A percentile compares a stretch with the other conserved stretches of the same genome.
Evolutionary conservation across 768 basidiomycete species (phyloP).

Genomic region (Auricularia heimuer): DNA sequence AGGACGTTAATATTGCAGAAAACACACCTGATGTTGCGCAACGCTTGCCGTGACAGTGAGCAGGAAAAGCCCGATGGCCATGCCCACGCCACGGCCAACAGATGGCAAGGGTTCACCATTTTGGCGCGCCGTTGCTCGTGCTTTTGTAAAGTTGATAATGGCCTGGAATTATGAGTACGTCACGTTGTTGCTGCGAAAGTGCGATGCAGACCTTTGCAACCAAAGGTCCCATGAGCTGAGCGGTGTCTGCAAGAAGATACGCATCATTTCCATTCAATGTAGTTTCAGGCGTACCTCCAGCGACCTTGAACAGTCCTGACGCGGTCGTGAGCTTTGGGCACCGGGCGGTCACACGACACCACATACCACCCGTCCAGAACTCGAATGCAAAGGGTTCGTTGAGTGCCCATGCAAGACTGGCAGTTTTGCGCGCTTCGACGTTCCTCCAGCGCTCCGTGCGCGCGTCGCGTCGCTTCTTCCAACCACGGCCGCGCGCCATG

Average conservation of each 20-base stretch:
- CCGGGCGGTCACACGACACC: background rate
- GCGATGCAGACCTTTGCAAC: slow-evolving; percentile 39
- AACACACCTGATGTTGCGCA: slow-evolving; percentile 49
- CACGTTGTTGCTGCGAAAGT: background rate
- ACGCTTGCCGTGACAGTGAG: slow-evolving; percentile 44
- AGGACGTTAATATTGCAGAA: background rate
- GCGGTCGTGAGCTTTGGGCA: background rate
- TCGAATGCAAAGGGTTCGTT: slow-evolving; percentile 48
- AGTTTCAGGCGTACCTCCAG: background rate
- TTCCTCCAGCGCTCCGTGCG: slow-evolving; percentile 38
- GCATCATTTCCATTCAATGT: background rate
- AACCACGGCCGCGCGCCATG: background rate
- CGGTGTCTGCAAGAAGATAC: slow-evolving; percentile 50
- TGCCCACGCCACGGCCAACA: slow-evolving; percentile 47
- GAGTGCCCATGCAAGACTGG: slow-evolving; percentile 50
- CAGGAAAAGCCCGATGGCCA: slow-evolving; percentile 45
- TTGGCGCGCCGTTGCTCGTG: slow-evolving; percentile 30
- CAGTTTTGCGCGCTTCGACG: slow-evolving; percentile 32
- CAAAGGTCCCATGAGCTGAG: slow-evolving; percentile 54
- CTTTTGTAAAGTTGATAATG: slow-evolving; percentile 52
- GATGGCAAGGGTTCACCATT: slow-evolving; percentile 25
- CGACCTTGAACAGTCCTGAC: slow-evolving; percentile 36
- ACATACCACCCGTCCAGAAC: slow-evolving; percentile 52
- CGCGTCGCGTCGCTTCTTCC: slow-evolving; percentile 16
- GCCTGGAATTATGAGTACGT: slow-evolving; percentile 21